These are phyloP conservation scores for Eimeria necatrix DNA, from an alignment of 169 alveolate genomes.

Conservation along the genomic window DNA sequence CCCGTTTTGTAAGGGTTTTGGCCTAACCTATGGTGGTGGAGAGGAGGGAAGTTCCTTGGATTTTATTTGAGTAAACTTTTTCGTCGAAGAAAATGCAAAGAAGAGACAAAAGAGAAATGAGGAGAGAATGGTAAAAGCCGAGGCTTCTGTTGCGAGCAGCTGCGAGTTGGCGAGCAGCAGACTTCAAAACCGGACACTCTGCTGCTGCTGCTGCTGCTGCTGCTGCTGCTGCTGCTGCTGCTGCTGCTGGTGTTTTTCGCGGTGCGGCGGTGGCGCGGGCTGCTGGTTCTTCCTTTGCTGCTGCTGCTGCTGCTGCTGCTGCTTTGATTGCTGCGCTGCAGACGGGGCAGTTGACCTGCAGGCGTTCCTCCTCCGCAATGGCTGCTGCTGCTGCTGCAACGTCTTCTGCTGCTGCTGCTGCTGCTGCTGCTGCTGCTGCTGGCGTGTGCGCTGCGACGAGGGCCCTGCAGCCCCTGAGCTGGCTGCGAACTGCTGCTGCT, in stretches of 20 bases:
- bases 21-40: not conserved
- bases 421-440: slow-evolving; percentile 36
- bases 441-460: slow-evolving; percentile 2
- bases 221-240: slow-evolving; percentile 45
- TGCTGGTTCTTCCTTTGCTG: not conserved
- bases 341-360: not conserved
- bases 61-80: not conserved
- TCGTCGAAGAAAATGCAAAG: not conserved
- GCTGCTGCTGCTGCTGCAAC: not conserved
- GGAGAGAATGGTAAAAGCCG: not conserved
- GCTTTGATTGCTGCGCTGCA: slow-evolving; percentile 8
- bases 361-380: not conserved
- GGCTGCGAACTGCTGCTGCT: not conserved
- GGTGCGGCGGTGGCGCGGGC: not conserved
- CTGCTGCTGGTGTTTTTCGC: not conserved
- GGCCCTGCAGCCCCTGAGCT: not conserved
- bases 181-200: not conserved
- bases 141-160: not conserved
- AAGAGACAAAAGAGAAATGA: not conserved
- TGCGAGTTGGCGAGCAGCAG: not conserved
- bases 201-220: slow-evolving; percentile 43
- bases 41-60: not conserved
- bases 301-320: not conserved
- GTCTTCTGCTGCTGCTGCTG: not conserved
- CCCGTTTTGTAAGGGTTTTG: too few relatives aligned